Conservation (phyloP, 2,329 filamentous ascomycete genomes). For the Zymoseptoria crescenta region DNA sequence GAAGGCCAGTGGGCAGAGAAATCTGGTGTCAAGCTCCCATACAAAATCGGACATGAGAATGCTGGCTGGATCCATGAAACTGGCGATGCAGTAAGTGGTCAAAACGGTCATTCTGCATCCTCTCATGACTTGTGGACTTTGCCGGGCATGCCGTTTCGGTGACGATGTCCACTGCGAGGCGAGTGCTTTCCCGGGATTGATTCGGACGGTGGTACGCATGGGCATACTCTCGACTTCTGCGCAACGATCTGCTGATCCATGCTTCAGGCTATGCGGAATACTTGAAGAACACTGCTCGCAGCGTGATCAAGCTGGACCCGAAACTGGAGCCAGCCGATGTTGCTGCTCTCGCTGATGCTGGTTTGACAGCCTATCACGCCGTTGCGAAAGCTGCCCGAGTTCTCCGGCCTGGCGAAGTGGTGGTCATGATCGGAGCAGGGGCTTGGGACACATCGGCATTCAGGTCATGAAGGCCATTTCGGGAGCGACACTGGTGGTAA, state of each 20-base stretch:
- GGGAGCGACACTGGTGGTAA: constrained; percentile 19
- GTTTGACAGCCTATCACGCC: constrained; percentile 21
- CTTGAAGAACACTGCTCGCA: constrained; percentile 21
- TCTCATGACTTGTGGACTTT: constrained; percentile 21
- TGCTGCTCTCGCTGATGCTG: constrained; percentile 21
- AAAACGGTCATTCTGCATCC: constrained; percentile 21
- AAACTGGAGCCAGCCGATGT: constrained; percentile 21
- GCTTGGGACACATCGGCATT: constrained; percentile 20
- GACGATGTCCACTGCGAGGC: constrained; percentile 23
- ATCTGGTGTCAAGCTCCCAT: constrained; percentile 18
- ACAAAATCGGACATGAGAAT: constrained; percentile 23
- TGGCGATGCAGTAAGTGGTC: constrained; percentile 16
- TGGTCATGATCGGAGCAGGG: constrained; percentile 22
- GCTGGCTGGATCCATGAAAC: constrained; percentile 20
- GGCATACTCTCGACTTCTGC: background rate
- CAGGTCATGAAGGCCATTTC: constrained; percentile 22
- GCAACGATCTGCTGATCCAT: background rate
- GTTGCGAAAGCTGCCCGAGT: constrained; percentile 18
- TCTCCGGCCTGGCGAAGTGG: constrained; percentile 19
- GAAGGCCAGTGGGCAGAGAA: constrained; percentile 23
- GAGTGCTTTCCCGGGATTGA: constrained; percentile 21
- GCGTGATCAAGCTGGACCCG: constrained; percentile 21
- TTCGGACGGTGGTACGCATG: constrained; percentile 12
- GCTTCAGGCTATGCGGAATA: constrained; percentile 18
- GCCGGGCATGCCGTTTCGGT: constrained; percentile 20